Conservation (phyloP, 1,284 basidiomycete species). For the Gymnopus androsaceus region DNA sequence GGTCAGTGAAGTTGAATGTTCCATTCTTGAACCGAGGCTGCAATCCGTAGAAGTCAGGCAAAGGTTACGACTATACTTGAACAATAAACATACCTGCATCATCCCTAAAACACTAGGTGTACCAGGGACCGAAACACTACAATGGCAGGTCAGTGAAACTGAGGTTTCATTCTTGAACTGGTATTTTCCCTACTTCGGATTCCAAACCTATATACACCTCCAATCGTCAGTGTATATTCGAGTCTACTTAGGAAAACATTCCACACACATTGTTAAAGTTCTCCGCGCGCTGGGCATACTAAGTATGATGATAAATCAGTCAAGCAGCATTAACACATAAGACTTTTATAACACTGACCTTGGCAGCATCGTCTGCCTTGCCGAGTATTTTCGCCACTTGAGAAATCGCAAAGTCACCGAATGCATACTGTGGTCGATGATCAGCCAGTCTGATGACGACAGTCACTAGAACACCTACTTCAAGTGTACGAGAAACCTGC, state of each 20-base stretch:
- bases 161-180: too few species aligned
- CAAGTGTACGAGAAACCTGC: constrained; percentile 61
- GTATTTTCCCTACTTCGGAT: too few species aligned
- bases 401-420: constrained; percentile 64
- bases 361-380: constrained; percentile 46
- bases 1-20: constrained; percentile 65
- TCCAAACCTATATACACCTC: too few species aligned
- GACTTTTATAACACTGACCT: constrained; percentile 36
- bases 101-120: constrained; percentile 46
- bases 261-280: constrained; percentile 61
- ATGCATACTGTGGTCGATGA: constrained; percentile 45
- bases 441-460: background rate
- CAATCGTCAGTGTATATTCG: too few species aligned
- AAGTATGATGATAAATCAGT: background rate
- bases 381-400: constrained; percentile 60
- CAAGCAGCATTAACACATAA: background rate
- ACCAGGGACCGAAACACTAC: constrained; percentile 50
- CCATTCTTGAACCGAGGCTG: constrained; percentile 62
- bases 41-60: background rate
- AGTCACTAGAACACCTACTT: constrained; percentile 36
- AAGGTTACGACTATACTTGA: background rate
- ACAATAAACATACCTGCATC: constrained; percentile 47
- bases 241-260: too few species aligned
- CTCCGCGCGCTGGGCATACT: constrained; percentile 56
- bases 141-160: too few species aligned